phyloP scores from a whole-genome alignment of 805 yeast genomes.

The Ogataea sp. region DNA sequence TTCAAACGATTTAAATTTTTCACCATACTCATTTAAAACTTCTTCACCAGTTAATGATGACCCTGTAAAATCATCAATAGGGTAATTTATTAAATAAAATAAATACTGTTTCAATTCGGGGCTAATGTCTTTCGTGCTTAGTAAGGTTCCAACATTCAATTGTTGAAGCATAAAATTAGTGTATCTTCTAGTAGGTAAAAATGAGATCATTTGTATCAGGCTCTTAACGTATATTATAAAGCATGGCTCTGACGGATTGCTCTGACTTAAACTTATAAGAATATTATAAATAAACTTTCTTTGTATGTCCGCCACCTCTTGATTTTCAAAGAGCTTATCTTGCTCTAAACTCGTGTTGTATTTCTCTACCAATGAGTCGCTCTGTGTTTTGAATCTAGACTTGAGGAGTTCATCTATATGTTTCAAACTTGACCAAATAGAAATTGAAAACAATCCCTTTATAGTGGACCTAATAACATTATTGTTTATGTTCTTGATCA shows the following conservation, averaged over 20 bases:
- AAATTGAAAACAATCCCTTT: conserved; percentile 25
- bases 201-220: conserved; percentile 21
- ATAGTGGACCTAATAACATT: conserved; percentile 12
- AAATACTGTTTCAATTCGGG: conserved; percentile 1
- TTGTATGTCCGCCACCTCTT: background rate
- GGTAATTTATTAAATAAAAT: conserved; percentile 24
- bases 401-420: conserved; percentile 6
- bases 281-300: background rate
- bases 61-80: conserved; percentile 35
- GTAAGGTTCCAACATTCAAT: conserved; percentile 13
- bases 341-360: background rate
- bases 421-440: conserved; percentile 24
- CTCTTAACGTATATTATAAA: background rate
- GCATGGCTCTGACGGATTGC: background rate
- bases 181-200: conserved; percentile 33
- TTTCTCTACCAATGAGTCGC: background rate
- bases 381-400: too few species aligned
- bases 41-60: conserved; percentile 11
- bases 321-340: background rate
- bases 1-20: conserved; percentile 1
- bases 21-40: background rate
- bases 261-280: background rate
- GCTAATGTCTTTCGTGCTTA: conserved; percentile 2
- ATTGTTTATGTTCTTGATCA: conserved; percentile 16
- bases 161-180: conserved; percentile 23